Evolutionary conservation across 495 filamentous ascomycete genomes (phyloP).

Genomic region (Penicillium canescens): DNA sequence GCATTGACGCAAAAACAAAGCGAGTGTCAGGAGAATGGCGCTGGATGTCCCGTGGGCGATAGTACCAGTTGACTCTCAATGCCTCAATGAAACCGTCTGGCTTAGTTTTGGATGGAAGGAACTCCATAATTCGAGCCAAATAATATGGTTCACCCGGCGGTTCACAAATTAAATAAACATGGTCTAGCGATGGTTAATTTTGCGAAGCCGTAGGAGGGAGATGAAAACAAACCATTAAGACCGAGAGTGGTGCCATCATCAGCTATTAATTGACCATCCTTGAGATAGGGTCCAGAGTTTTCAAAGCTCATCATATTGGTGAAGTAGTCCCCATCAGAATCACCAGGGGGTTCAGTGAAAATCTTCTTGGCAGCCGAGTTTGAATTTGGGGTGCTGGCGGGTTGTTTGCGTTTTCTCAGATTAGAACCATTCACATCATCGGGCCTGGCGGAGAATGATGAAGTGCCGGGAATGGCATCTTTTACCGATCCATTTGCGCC

Average conservation of each 20-base stretch:
- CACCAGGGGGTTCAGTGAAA: constrained; percentile 47
- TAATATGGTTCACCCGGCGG: constrained; percentile 98
- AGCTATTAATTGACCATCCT: constrained; percentile 77
- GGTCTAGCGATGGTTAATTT: constrained; percentile 61
- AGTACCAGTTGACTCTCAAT: constrained; percentile 96
- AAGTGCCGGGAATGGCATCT: constrained; percentile 64
- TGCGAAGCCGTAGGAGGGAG: constrained; percentile 11
- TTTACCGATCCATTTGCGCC: constrained; percentile 38
- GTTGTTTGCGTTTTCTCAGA: constrained; percentile 80
- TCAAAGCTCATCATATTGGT: constrained; percentile 91
- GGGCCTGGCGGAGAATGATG: constrained; percentile 57
- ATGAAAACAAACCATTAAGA: constrained; percentile 74
- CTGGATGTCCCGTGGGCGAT: constrained; percentile 92
- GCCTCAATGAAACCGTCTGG: constrained; percentile 73
- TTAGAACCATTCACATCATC: constrained; percentile 39
- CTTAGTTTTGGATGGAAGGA: constrained; percentile 78
- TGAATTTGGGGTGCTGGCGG: constrained; percentile 49
- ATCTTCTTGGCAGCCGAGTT: constrained; percentile 37
- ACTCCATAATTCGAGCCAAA: constrained; percentile 96
- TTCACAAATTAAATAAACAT: constrained; percentile 96
- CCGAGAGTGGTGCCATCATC: constrained; percentile 86
- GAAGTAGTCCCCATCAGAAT: constrained; percentile 38
- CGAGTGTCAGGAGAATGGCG: constrained; percentile 87
- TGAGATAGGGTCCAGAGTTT: constrained; percentile 62
- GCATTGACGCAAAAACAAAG: constrained; percentile 93